A percentile compares a stretch with the other conserved stretches of the same genome.
Evolutionary conservation across 2,329 filamentous ascomycete species (phyloP).

Genomic region (Laburnicola sp.): DNA sequence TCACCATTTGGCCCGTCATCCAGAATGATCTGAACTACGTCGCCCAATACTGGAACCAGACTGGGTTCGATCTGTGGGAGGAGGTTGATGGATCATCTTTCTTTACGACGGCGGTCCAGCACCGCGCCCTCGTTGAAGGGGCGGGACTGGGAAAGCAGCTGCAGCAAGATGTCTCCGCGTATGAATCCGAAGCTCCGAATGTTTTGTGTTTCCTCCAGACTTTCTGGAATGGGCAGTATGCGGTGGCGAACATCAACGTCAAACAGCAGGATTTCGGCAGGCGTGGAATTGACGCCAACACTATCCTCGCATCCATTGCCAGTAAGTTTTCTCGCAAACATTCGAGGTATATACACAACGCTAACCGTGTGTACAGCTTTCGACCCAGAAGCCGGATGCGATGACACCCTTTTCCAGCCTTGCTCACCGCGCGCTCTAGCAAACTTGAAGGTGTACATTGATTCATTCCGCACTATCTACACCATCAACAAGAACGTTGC

Average conservation of each 20-base stretch:
- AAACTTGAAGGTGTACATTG: conserved; percentile 75
- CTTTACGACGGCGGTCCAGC: conserved; percentile 72
- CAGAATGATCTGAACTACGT: conserved; percentile 77
- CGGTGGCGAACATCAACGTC: conserved; percentile 66
- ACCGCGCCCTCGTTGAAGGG: conserved; percentile 69
- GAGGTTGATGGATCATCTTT: conserved; percentile 77
- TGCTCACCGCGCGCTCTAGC: conserved; percentile 64
- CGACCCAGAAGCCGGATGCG: conserved; percentile 67
- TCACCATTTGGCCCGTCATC: conserved; percentile 72
- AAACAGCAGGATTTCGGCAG: conserved; percentile 66
- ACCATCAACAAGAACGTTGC: conserved; percentile 67
- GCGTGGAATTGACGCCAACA: conserved; percentile 72
- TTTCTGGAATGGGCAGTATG: conserved; percentile 71
- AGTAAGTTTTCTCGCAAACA: too few relatives aligned
- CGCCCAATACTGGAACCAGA: conserved; percentile 66
- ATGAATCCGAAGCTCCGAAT: conserved; percentile 67
- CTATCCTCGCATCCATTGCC: conserved; percentile 60
- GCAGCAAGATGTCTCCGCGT: conserved; percentile 62
- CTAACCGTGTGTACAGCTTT: too few relatives aligned
- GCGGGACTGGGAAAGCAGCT: conserved; percentile 64
- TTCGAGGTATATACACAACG: too few relatives aligned
- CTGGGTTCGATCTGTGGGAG: conserved; percentile 79
- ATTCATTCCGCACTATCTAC: conserved; percentile 75
- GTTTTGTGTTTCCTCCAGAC: conserved; percentile 73
- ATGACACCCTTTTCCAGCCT: conserved; percentile 75